These are phyloP conservation scores for Ascodesmis nigricans DNA, from an alignment of 495 filamentous ascomycete genomes.

Conservation along the genomic window DNA sequence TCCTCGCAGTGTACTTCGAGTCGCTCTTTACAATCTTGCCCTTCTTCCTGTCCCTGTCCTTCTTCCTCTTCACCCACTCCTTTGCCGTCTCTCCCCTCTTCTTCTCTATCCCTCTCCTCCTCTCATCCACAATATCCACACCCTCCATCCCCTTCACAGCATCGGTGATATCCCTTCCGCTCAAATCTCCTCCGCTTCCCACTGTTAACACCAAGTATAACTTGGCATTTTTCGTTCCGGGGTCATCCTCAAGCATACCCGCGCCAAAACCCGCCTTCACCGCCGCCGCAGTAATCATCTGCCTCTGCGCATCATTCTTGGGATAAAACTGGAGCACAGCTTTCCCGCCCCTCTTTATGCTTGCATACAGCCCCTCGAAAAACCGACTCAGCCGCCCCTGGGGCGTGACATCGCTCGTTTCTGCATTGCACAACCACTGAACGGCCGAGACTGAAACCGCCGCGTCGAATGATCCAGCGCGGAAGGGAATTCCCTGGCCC, in stretches of 20 bases:
- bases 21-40: conserved; percentile 79
- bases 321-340: conserved; percentile 97
- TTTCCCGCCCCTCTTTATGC: conserved; percentile 59
- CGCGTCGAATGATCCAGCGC: conserved; percentile 79
- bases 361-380: conserved; percentile 78
- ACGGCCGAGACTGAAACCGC: conserved; percentile 86
- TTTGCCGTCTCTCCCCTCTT: conserved; percentile 56
- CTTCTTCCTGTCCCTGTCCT: conserved; percentile 83
- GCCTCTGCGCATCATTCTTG: conserved; percentile 75
- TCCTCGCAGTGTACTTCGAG: conserved; percentile 84
- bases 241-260: conserved; percentile 83
- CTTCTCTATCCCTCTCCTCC: conserved; percentile 34
- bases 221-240: conserved; percentile 84
- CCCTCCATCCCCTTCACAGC: conserved; percentile 71
- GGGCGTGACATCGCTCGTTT: conserved; percentile 58
- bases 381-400: conserved; percentile 58
- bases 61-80: conserved; percentile 81
- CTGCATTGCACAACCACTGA: conserved; percentile 95
- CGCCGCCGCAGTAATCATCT: conserved; percentile 73
- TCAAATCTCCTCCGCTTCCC: conserved; percentile 43
- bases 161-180: conserved; percentile 56
- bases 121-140: conserved; percentile 59
- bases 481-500: conserved; percentile 86
- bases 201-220: conserved; percentile 85
- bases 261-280: conserved; percentile 89